Conservation (phyloP, 129 eudicot genomes). For the Deinandra increscens region DNA sequence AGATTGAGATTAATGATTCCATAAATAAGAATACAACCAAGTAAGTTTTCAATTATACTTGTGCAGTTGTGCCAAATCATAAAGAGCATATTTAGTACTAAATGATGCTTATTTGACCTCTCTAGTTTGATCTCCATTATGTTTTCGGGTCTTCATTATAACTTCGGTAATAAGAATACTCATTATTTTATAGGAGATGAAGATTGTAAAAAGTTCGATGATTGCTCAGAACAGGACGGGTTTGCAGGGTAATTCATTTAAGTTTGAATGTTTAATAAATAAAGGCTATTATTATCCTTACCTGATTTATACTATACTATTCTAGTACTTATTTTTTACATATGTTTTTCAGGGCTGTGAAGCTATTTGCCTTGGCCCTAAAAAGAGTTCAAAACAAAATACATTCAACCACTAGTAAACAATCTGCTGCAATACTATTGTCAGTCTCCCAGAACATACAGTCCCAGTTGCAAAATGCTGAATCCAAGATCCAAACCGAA, state of each 20-base stretch:
- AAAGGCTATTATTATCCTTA: neutral
- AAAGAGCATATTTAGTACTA: neutral
- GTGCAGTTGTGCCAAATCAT: neutral
- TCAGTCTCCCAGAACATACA: constrained; percentile 63
- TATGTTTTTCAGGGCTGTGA: constrained; percentile 56
- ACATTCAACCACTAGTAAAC: constrained; percentile 52
- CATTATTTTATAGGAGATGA: constrained; percentile 47
- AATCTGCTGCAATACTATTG: constrained; percentile 66
- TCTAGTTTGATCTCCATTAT: neutral
- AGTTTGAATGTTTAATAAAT: neutral
- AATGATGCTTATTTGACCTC: neutral
- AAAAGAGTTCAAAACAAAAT: constrained; percentile 70
- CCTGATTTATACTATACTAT: neutral
- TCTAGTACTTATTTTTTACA: constrained; percentile 18
- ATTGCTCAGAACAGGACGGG: constrained; percentile 54
- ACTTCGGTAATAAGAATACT: neutral
- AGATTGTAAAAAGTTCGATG: constrained; percentile 30
- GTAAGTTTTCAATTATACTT: neutral
- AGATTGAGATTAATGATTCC: constrained; percentile 14
- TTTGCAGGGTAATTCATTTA: constrained; percentile 51
- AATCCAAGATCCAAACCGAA: constrained; percentile 73
- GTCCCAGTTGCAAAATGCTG: constrained; percentile 61
- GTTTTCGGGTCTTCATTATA: constrained; percentile 3
- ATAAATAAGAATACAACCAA: neutral
- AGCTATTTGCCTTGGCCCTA: constrained; percentile 63